Conservation (phyloP, 768 basidiomycete genomes). For the Mycena chlorophos region DNA sequence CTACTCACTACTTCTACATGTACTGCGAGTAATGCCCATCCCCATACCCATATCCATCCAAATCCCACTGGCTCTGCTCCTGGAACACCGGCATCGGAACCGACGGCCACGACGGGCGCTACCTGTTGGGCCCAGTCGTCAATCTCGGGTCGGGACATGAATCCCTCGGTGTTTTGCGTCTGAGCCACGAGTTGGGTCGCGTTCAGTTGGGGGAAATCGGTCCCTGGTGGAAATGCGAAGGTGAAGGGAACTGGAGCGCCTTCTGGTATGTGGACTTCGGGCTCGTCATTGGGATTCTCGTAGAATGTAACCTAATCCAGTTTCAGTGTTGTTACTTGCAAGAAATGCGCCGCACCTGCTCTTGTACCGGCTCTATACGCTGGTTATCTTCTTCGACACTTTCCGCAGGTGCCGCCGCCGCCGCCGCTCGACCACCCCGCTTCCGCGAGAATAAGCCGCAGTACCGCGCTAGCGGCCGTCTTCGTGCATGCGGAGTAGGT, state of each 20-base stretch:
- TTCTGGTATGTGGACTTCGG: not conserved
- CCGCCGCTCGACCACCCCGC: not conserved
- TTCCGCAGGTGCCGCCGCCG: too few relatives aligned
- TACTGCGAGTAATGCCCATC: too few relatives aligned
- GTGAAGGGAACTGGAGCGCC: not conserved
- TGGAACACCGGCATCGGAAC: too few relatives aligned
- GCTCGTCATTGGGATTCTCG: not conserved
- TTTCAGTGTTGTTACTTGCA: too few relatives aligned
- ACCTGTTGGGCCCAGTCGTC: too few relatives aligned
- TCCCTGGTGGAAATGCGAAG: not conserved
- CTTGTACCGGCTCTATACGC: too few relatives aligned
- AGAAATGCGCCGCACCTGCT: too few relatives aligned
- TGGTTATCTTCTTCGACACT: too few relatives aligned
- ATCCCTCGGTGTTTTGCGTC: not conserved
- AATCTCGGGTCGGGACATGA: not conserved
- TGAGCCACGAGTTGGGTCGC: not conserved
- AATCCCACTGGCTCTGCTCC: too few relatives aligned
- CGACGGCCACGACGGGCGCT: too few relatives aligned
- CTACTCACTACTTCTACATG: too few relatives aligned
- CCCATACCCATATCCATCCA: too few relatives aligned
- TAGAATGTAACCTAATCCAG: not conserved
- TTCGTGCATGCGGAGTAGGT: not conserved
- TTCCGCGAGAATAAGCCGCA: not conserved
- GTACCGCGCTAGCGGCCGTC: not conserved
- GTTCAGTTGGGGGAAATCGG: not conserved